Evolutionary conservation across 108 stramenopile genomes (phyloP).

Genomic region (Fragilariopsis cylindrus): DNA sequence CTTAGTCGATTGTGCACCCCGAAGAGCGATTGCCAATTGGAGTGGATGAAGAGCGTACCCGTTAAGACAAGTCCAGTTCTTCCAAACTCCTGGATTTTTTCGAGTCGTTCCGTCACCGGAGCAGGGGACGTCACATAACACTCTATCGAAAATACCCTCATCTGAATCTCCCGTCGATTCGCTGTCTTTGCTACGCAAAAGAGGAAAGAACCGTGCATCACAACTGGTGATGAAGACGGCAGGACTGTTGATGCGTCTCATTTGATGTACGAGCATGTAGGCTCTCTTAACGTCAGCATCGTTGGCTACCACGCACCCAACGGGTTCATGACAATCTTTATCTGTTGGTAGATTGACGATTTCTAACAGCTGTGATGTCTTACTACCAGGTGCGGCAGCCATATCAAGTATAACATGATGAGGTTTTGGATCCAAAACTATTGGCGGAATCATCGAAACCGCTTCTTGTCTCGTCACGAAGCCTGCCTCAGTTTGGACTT

Average conservation of each 20-base stretch:
- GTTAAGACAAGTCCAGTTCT: slow-evolving; percentile 67
- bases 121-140: slow-evolving; percentile 98
- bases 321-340: slow-evolving; percentile 33
- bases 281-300: slow-evolving; percentile 93
- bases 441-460: slow-evolving; percentile 98
- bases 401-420: slow-evolving; percentile 90
- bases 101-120: slow-evolving; percentile 97
- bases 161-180: slow-evolving; percentile 4
- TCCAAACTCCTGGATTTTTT: slow-evolving; percentile 93
- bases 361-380: slow-evolving; percentile 97
- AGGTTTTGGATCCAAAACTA: slow-evolving; percentile 83
- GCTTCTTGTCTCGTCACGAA: slow-evolving; percentile 97
- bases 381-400: slow-evolving; percentile 98
- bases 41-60: slow-evolving; percentile 77
- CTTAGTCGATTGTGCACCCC: slow-evolving; percentile 78
- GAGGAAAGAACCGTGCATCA: slow-evolving; percentile 89
- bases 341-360: slow-evolving; percentile 49
- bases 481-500: slow-evolving; percentile 78
- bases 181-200: slow-evolving; percentile 40
- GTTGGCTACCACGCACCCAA: slow-evolving; percentile 95
- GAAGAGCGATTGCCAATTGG: slow-evolving; percentile 84
- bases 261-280: slow-evolving; percentile 96
- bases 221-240: slow-evolving; percentile 87
- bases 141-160: slow-evolving; percentile 91
- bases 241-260: slow-evolving; percentile 86